These are phyloP conservation scores for Ilyonectria mors-panacis DNA, from an alignment of 2,329 filamentous ascomycete species.

Conservation along the genomic window DNA sequence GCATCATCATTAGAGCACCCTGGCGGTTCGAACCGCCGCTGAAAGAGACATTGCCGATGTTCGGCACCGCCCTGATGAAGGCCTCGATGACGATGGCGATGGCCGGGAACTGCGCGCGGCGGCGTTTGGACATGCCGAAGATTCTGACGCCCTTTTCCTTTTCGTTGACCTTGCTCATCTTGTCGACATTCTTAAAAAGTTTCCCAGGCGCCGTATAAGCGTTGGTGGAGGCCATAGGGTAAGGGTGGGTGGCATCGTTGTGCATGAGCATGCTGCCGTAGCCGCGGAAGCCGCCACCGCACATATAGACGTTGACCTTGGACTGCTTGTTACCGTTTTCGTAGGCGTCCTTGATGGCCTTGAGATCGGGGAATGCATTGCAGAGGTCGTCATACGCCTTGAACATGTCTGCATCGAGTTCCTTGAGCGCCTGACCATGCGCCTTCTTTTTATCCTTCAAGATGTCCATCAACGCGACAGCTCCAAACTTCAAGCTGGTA, in stretches of 20 bases:
- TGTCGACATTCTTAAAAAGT: constrained; percentile 70
- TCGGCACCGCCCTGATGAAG: constrained; percentile 77
- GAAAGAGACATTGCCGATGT: constrained; percentile 82
- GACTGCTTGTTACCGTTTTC: constrained; percentile 44
- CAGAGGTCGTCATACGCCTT: constrained; percentile 71
- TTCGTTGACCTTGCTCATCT: constrained; percentile 67
- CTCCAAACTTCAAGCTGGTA: constrained; percentile 73
- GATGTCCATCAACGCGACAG: constrained; percentile 69
- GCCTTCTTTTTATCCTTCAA: constrained; percentile 56
- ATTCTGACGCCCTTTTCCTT: constrained; percentile 67
- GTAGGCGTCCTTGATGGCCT: constrained; percentile 54
- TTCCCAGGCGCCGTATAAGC: constrained; percentile 77
- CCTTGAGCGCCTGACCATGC: constrained; percentile 61
- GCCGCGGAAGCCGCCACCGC: constrained; percentile 90
- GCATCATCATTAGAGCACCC: constrained; percentile 82
- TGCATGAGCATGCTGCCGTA: constrained; percentile 94
- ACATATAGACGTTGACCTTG: constrained; percentile 83
- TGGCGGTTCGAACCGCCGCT: constrained; percentile 91
- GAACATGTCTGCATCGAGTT: constrained; percentile 71
- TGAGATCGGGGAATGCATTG: constrained; percentile 65
- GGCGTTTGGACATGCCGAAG: constrained; percentile 84
- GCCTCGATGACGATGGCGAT: constrained; percentile 86
- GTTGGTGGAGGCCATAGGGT: constrained; percentile 87
- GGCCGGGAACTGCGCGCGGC: constrained; percentile 86
- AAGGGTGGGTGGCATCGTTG: constrained; percentile 79